These are phyloP conservation scores for Rhizopus sp. DNA, from an alignment of 371 early-diverging fungal genomes.

Conservation along the genomic window DNA sequence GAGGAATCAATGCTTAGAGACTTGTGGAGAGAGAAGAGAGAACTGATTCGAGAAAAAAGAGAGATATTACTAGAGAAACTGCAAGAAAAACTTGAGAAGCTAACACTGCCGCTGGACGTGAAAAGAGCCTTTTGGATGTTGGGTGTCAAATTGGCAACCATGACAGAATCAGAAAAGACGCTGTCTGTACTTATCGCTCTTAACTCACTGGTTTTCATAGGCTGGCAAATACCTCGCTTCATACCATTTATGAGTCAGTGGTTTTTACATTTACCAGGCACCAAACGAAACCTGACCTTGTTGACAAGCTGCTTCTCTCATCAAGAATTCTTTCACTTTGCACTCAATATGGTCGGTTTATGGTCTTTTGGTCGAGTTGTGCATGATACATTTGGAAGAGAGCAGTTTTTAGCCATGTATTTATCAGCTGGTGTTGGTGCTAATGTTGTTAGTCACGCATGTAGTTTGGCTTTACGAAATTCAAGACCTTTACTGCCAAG, in stretches of 20 bases:
- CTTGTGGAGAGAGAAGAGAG: conserved; percentile 20
- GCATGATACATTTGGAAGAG: conserved; percentile 51
- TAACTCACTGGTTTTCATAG: conserved; percentile 69
- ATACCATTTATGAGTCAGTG: conserved; percentile 65
- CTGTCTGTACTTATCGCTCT: conserved; percentile 64
- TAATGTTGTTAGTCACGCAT: conserved; percentile 63
- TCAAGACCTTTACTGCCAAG: conserved; percentile 58
- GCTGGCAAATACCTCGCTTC: conserved; percentile 69
- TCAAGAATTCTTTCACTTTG: conserved; percentile 60
- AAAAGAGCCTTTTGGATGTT: conserved; percentile 46
- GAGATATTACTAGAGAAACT: conserved; percentile 14
- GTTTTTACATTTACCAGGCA: conserved; percentile 72
- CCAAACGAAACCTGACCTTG: conserved; percentile 63
- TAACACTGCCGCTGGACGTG: conserved; percentile 44
- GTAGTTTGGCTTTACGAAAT: conserved; percentile 47
- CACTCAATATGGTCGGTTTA: conserved; percentile 71
- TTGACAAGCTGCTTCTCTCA: conserved; percentile 74
- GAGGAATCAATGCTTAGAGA: conserved; percentile 14
- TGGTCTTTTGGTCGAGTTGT: conserved; percentile 58
- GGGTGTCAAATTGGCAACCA: conserved; percentile 39
- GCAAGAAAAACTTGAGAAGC: conserved; percentile 2
- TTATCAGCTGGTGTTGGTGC: conserved; percentile 65
- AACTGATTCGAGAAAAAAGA: conserved; percentile 14
- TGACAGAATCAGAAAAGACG: conserved; percentile 55
- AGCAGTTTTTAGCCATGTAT: conserved; percentile 82